Evolutionary conservation across 1,284 basidiomycete species (phyloP), one percentile per base, ranked within the genome.

Genomic region (Lignosus rhinocerotis): DNA sequence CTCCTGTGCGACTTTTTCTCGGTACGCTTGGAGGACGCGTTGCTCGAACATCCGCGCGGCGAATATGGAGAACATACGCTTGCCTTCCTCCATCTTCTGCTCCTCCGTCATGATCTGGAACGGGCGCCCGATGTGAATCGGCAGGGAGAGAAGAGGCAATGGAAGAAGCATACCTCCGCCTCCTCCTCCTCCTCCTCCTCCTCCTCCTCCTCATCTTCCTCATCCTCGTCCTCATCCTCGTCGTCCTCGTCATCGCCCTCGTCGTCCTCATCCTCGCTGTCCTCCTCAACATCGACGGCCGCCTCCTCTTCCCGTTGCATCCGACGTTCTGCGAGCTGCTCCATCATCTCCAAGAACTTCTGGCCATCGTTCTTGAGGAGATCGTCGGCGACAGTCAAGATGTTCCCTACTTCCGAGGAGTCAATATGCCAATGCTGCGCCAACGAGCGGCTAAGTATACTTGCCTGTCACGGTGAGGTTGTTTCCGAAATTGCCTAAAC

Each of bases 331-430:
- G 96, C 96, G 36, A 99, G 85, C 75, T 97, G 94, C 75, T 99
- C 96, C 96, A 99, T 99, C 96, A 99, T 99, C 79, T 99, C 96
- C 69, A 99, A 79, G 80, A 99, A 98, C 79, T 98, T 98, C 69
- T 95, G 93, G 3, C 95, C 96, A 70, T 99, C 96, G 70, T 98
- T 98, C 81, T 97, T 97, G 67, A 98, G 82, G 52, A 99, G 85
- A 78, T 99, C 96, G 71, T 99, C 96, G 51, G 96, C 96, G 51
- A 99, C 96, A n/a, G 97, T 98, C 57, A 99, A 82, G 70, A 99
- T 98, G 71, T 96, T 89, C 64, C 93, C 94, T 72, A 87, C 84
- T 56, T 68, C 66, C 70, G 59, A 53, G 51, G 39, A 60, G 62
- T 64, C 62, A 63, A 68, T 65, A 66, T 54, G 41, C 31, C 58